Base-by-base conservation (phyloP, 306 rosid species). In the Ceratonia siliqua region DNA sequence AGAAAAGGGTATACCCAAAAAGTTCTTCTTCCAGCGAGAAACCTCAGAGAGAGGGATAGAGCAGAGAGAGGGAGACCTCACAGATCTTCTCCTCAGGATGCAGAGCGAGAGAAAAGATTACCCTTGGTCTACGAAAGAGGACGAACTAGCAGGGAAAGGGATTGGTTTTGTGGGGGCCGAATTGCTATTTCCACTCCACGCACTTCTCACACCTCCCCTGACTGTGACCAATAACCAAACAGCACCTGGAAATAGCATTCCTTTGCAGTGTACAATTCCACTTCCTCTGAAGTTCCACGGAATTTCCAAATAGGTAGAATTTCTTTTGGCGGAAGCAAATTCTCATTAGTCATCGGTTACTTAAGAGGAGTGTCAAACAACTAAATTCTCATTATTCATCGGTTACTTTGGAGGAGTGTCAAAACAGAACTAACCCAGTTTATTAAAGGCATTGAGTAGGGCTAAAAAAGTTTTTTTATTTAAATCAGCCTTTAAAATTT, bases 1-100 rank as follows among this genome's bases (percentile, higher is more conserved):
- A 54, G 42, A 52, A 11, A 28, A 14, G 55, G 4, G 20, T 21
- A n/a, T 83, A 83, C 87, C 78, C 0, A 70, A 45, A 10, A 36
- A 20, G 50, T 2, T 22, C 28, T 39, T 18, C 55, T 35, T 15
- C 74, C 17, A 49, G 52, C 78, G 59, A 22, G 78, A 64, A 75
- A 79, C 81, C 81, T 75, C 36, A 2, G 6, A 21, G n/a, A 62
- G 32, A 38, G 10, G 13, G 28, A 35, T 18, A 61, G 21, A 2
- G 24, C 1, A 35, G 27, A 18, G 15, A 27, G 10, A 63, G 12
- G 52, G 6, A 21, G 35, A 20, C 10, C 11, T 5, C 21, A 36
- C 10, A 14, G 70, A 22, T 50, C 11, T n/a, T 12, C 20, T 39
- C 32, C 45, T 22, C 46, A 35, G 28, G 12, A 62, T 5, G 28